Conservation (phyloP, 1,284 basidiomycete genomes). For the Coniferiporia sulphurascens region DNA sequence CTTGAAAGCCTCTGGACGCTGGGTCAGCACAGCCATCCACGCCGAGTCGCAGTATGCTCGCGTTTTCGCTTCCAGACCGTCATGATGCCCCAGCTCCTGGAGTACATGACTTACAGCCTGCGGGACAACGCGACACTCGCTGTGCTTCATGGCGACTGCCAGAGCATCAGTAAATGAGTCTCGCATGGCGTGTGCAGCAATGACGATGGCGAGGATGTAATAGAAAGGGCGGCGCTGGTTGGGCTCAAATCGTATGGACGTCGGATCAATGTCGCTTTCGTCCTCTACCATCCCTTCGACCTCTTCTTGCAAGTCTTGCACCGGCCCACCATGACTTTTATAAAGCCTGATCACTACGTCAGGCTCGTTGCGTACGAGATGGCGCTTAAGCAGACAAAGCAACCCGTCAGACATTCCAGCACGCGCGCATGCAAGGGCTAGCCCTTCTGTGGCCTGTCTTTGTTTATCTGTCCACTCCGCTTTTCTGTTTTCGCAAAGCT, state of each 20-base stretch:
- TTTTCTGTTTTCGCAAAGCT: slow-evolving; percentile 25
- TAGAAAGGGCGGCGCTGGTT: slow-evolving; percentile 18
- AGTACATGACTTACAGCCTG: slow-evolving; percentile 35
- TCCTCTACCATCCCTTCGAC: slow-evolving; percentile 2
- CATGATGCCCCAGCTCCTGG: slow-evolving; percentile 30
- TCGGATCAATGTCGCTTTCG: slow-evolving; percentile 8
- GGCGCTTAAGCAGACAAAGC: background rate
- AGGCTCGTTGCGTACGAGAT: background rate
- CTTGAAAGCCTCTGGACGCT: slow-evolving; percentile 43
- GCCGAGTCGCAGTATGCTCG: slow-evolving; percentile 42
- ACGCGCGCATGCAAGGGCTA: slow-evolving; percentile 26
- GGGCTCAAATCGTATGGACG: background rate
- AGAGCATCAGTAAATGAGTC: slow-evolving; percentile 52
- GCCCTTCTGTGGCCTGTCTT: slow-evolving; percentile 34
- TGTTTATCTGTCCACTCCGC: slow-evolving; percentile 27
- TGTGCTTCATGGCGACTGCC: slow-evolving; percentile 17
- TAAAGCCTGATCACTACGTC: background rate
- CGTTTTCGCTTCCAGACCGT: slow-evolving; percentile 34
- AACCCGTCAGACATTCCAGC: background rate
- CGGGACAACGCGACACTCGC: slow-evolving; percentile 31
- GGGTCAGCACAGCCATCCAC: slow-evolving; percentile 45
- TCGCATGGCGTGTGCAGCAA: slow-evolving; percentile 55
- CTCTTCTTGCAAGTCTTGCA: background rate
- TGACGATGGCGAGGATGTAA: slow-evolving; percentile 44
- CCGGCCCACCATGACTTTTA: background rate